phyloP scores from a whole-genome alignment of 305 asterid species.

The Ajuga reptans region DNA sequence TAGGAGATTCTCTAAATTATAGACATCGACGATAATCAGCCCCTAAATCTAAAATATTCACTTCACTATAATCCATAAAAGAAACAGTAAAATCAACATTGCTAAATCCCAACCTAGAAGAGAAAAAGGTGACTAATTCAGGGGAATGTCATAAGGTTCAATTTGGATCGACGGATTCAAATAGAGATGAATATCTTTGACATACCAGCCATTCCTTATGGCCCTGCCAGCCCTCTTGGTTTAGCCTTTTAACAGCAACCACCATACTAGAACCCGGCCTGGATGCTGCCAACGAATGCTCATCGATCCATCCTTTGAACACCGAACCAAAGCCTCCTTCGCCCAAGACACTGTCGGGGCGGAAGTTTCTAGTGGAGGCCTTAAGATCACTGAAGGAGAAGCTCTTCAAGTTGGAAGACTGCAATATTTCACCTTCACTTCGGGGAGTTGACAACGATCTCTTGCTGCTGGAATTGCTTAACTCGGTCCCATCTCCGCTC shows the following conservation, averaged over 20 bases:
- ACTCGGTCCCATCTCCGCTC: slow-evolving; percentile 43
- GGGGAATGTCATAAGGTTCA: no score
- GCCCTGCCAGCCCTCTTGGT: slow-evolving; percentile 68
- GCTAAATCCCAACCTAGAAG: no score
- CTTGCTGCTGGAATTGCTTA: slow-evolving; percentile 42
- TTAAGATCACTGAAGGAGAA: slow-evolving; percentile 48
- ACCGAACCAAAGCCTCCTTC: slow-evolving; percentile 71
- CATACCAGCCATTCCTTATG: slow-evolving; percentile 74
- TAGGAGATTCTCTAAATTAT: no score
- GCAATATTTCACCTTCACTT: slow-evolving; percentile 58
- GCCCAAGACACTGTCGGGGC: slow-evolving; percentile 60
- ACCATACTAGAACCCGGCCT: slow-evolving; percentile 49
- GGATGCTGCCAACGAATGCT: slow-evolving; percentile 43
- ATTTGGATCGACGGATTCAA: no score
- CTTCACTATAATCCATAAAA: no score
- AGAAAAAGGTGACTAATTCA: no score
- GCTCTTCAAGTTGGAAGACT: slow-evolving; percentile 52
- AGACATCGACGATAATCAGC: no score
- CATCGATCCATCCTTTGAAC: slow-evolving; percentile 67
- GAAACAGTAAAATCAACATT: no score
- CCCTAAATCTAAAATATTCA: no score
- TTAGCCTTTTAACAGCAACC: slow-evolving; percentile 62
- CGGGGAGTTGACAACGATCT: slow-evolving; percentile 40
- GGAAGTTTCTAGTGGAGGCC: slow-evolving; percentile 62
- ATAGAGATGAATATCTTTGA: no score